These are phyloP conservation scores for Tricholoma bakamatsutake DNA, from an alignment of 768 basidiomycete genomes.

Conservation along the genomic window DNA sequence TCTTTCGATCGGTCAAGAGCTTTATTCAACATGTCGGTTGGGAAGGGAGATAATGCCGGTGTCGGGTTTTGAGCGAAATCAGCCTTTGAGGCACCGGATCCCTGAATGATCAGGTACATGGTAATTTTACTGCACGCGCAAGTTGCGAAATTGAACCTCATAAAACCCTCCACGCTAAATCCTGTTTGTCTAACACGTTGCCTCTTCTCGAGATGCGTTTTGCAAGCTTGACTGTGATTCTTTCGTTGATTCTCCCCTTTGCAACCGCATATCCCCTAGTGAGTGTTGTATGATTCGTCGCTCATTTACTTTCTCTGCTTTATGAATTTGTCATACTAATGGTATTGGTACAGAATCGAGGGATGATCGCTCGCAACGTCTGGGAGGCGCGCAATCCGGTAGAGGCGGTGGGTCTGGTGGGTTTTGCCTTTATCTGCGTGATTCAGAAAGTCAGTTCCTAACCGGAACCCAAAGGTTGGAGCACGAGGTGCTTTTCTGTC, in stretches of 20 bases:
- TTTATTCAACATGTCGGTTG: too few species aligned
- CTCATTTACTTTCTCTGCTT: neutral
- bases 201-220: conserved; percentile 24
- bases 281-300: conserved; percentile 8
- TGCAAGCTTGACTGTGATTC: conserved; percentile 16
- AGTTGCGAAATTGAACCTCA: conserved; percentile 11
- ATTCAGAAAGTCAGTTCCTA: neutral
- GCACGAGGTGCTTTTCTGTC: too few species aligned
- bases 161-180: conserved; percentile 10
- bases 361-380: conserved; percentile 12
- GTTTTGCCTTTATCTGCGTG: neutral
- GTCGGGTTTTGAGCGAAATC: too few species aligned
- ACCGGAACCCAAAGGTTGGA: neutral
- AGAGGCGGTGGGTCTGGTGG: conserved; percentile 12
- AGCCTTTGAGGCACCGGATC: conserved; percentile 5
- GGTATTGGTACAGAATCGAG: neutral
- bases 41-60: too few species aligned
- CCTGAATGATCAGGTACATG: conserved; percentile 17
- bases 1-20: too few species aligned
- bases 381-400: conserved; percentile 8
- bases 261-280: conserved; percentile 21
- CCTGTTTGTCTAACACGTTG: conserved; percentile 9
- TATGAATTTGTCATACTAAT: neutral
- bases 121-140: conserved; percentile 18
- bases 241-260: conserved; percentile 19